These are phyloP conservation scores for Parsonsia alboflavescens DNA, from an alignment of 257 asterid genomes.

Conservation along the genomic window DNA sequence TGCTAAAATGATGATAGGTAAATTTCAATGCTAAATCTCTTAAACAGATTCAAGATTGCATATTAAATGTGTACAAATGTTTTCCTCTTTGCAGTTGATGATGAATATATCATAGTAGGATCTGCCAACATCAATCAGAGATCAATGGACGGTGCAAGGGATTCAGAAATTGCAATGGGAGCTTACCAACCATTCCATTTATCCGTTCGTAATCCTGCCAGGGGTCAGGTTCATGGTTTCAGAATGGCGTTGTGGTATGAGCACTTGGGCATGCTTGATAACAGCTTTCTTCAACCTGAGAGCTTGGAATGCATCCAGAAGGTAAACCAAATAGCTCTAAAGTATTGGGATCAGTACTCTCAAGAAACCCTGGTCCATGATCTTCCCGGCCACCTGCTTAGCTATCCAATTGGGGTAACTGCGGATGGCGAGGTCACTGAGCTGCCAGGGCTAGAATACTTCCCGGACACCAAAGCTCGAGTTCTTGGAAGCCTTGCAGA, in stretches of 20 bases:
- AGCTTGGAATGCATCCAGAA: conserved; percentile 45
- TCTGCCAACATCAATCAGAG: conserved; percentile 77
- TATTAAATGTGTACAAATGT: background rate
- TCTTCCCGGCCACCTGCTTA: conserved; percentile 58
- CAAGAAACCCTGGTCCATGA: conserved; percentile 32
- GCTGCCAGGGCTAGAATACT: conserved; percentile 40
- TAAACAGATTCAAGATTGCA: background rate
- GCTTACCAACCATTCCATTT: conserved; percentile 66
- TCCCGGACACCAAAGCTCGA: conserved; percentile 59
- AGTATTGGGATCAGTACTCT: conserved; percentile 45
- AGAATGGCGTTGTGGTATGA: conserved; percentile 79
- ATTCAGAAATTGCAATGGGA: conserved; percentile 77
- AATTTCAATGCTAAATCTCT: background rate
- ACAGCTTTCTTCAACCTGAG: conserved; percentile 41
- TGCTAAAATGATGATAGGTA: conserved; percentile 76
- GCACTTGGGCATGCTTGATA: conserved; percentile 49
- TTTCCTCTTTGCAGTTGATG: conserved; percentile 48
- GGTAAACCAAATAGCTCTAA: conserved; percentile 39
- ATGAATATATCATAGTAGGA: conserved; percentile 67
- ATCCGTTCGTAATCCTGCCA: conserved; percentile 41
- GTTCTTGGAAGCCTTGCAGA: conserved; percentile 43
- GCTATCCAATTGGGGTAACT: conserved; percentile 48
- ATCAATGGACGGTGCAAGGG: conserved; percentile 71
- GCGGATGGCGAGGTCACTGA: conserved; percentile 40
- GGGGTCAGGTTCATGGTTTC: conserved; percentile 64